These are phyloP conservation scores for Ogataea pini DNA, from an alignment of 805 yeast genomes.

Conservation along the genomic window DNA sequence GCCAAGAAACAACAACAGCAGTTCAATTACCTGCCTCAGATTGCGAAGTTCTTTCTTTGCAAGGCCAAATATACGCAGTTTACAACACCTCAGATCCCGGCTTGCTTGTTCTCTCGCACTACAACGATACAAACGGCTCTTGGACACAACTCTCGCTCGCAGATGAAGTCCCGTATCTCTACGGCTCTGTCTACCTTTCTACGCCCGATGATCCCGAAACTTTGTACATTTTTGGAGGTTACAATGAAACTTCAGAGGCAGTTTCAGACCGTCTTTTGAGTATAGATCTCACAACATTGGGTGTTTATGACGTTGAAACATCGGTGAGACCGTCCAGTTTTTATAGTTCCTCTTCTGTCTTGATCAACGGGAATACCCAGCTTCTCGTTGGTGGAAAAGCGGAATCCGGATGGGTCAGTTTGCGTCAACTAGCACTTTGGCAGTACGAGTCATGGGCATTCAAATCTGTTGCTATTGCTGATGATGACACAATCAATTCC, in stretches of 20 bases:
- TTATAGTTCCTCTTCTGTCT: conserved; percentile 48
- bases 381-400: conserved; percentile 69
- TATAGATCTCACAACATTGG: conserved; percentile 38
- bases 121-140: conserved; percentile 14
- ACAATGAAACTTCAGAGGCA: conserved; percentile 20
- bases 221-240: conserved; percentile 60
- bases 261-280: conserved; percentile 47
- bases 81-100: conserved; percentile 18
- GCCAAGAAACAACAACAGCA: conserved; percentile 16
- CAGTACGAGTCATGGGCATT: conserved; percentile 71
- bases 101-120: conserved; percentile 14
- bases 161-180: conserved; percentile 21
- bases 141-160: conserved; percentile 29
- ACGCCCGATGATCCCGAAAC: conserved; percentile 39
- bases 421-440: conserved; percentile 76
- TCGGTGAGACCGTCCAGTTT: conserved; percentile 57
- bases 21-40: conserved; percentile 26
- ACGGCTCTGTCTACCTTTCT: conserved; percentile 44
- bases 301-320: conserved; percentile 43
- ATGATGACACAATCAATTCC: conserved; percentile 46
- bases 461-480: conserved; percentile 36
- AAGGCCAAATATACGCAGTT: conserved; percentile 26
- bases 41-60: conserved; percentile 25
- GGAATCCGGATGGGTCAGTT: conserved; percentile 63
- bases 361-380: conserved; percentile 47